Conservation (phyloP, 495 filamentous ascomycete genomes). For the Penicillium ochrochloron region DNA sequence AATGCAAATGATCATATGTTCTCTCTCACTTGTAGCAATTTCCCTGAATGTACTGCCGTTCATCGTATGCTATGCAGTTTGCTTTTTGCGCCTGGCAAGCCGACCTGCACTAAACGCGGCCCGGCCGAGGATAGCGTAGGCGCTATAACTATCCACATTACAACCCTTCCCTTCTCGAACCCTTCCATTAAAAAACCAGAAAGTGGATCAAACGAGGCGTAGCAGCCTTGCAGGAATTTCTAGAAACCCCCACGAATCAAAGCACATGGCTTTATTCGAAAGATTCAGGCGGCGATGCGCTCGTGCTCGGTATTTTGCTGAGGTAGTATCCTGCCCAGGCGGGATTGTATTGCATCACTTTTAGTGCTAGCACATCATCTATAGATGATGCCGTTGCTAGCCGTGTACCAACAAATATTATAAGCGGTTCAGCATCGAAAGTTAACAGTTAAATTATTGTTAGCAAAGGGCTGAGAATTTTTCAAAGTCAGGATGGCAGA, state of each 20-base stretch:
- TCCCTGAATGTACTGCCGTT: background rate
- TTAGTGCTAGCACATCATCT: slow-evolving; percentile 45
- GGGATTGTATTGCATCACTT: slow-evolving; percentile 41
- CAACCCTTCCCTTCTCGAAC: background rate
- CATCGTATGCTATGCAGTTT: background rate
- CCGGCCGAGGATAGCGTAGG: background rate
- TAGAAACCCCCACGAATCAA: background rate
- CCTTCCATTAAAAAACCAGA: background rate
- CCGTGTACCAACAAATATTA: slow-evolving; percentile 6
- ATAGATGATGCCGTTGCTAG: slow-evolving; percentile 25
- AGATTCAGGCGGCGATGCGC: background rate
- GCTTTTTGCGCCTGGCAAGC: background rate
- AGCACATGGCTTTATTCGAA: background rate
- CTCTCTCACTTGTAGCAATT: background rate
- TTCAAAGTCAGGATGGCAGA: slow-evolving; percentile 12
- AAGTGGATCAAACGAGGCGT: slow-evolving; percentile 1
- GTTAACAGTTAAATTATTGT: background rate
- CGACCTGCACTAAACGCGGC: slow-evolving; percentile 3
- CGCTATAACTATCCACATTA: background rate
- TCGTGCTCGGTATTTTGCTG: background rate
- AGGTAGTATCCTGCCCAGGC: slow-evolving; percentile 26
- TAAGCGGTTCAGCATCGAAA: background rate
- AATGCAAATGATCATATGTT: background rate
- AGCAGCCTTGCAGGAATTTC: background rate
- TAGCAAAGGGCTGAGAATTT: too few relatives aligned